Evolutionary conservation across 805 yeast genomes (phyloP).

Genomic region (Scheffersomyces stipitis): DNA sequence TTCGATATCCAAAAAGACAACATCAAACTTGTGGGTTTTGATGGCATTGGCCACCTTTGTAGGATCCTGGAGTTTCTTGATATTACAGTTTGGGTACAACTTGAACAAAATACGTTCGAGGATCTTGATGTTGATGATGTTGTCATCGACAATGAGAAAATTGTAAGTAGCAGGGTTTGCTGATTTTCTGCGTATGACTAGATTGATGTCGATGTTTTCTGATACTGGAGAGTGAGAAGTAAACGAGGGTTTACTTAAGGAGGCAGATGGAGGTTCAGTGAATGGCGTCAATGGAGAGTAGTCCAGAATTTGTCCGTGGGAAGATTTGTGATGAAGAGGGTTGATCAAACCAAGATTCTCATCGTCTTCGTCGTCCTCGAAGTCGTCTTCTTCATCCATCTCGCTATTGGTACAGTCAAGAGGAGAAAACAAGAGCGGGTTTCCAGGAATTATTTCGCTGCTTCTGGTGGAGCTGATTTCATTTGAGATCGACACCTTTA

Average conservation of each 20-base stretch:
- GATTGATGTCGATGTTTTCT: not conserved
- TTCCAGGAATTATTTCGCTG: not conserved
- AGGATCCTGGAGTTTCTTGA: slow-evolving; percentile 30
- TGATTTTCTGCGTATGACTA: slow-evolving; percentile 7
- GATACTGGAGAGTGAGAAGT: not conserved
- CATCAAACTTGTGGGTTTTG: slow-evolving; percentile 19
- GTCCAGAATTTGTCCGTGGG: not conserved
- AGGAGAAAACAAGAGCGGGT: not conserved
- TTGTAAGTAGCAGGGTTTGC: slow-evolving; percentile 13
- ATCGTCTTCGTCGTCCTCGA: not conserved
- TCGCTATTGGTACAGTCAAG: not conserved
- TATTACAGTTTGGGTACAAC: slow-evolving; percentile 32
- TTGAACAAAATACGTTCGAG: slow-evolving; percentile 29
- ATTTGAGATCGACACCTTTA: slow-evolving; percentile 3
- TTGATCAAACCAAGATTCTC: not conserved
- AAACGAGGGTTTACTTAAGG: not conserved
- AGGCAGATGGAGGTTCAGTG: not conserved
- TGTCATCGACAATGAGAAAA: slow-evolving; percentile 42
- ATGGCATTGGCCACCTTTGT: slow-evolving; percentile 24
- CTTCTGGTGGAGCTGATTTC: not conserved
- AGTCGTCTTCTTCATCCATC: not conserved
- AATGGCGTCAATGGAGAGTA: not conserved
- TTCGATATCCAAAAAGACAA: slow-evolving; percentile 44
- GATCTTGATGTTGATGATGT: slow-evolving; percentile 39
- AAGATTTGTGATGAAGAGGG: not conserved